Evolutionary conservation across 2,329 filamentous ascomycete genomes (phyloP).

Genomic region (Lachnellula arida): DNA sequence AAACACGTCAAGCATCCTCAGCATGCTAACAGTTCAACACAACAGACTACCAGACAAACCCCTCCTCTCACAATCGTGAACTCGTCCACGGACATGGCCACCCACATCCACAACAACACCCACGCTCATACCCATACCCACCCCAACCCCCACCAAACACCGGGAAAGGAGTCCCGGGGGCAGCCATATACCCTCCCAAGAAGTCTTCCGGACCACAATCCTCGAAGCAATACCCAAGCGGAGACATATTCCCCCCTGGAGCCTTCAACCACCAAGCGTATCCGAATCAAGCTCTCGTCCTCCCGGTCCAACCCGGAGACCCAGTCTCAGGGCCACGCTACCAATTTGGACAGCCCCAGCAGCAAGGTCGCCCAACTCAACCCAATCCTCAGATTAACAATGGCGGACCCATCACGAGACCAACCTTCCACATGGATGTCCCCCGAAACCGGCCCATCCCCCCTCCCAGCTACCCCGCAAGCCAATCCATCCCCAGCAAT

Average conservation of each 20-base stretch:
- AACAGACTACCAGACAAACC: neutral
- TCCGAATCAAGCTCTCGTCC: neutral
- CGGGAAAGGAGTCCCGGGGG: neutral
- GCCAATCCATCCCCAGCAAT: neutral
- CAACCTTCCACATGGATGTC: neutral
- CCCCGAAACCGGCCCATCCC: neutral
- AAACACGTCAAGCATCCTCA: neutral
- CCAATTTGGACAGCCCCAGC: neutral
- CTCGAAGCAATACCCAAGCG: neutral
- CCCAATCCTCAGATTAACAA: neutral
- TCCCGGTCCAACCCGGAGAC: neutral
- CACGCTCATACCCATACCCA: neutral
- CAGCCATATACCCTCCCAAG: neutral
- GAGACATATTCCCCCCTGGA: neutral
- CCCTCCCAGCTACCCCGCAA: neutral
- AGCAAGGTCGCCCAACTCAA: neutral
- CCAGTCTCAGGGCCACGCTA: neutral
- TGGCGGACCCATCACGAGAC: neutral
- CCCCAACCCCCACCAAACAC: neutral
- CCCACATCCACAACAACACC: neutral
- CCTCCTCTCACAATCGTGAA: neutral
- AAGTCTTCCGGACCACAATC: neutral
- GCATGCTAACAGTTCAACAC: neutral
- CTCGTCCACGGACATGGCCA: neutral
- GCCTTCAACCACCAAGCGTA: neutral